Conservation (phyloP, 164 flowering plant species). For the Magnolia changhungtana region DNA sequence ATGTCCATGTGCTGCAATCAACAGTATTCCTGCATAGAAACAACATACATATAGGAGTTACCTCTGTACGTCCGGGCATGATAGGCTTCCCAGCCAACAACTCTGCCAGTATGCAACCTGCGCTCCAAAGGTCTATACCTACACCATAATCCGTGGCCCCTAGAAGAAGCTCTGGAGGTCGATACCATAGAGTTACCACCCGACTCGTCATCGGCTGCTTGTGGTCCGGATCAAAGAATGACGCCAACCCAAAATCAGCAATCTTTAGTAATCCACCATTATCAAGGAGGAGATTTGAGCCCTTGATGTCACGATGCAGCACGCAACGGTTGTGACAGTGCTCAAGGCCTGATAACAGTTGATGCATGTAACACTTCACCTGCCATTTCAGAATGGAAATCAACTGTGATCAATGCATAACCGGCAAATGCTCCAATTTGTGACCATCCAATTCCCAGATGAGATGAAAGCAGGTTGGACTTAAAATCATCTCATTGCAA, state of each 20-base stretch:
- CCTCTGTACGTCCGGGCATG: constrained; percentile 94
- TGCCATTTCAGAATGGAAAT: constrained; percentile 10
- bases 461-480: not conserved
- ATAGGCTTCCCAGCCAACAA: constrained; percentile 83
- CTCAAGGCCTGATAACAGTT: constrained; percentile 43
- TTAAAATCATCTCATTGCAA: not conserved
- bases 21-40: not conserved
- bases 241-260: constrained; percentile 64
- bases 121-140: constrained; percentile 95
- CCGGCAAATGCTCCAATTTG: not conserved
- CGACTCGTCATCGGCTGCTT: constrained; percentile 82
- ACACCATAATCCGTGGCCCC: constrained; percentile 87
- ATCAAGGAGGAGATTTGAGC: constrained; percentile 83
- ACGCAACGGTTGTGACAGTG: constrained; percentile 42
- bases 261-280: constrained; percentile 71
- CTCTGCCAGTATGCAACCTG: constrained; percentile 88
- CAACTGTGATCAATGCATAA: not conserved
- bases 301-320: constrained; percentile 83
- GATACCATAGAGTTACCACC: constrained; percentile 46
- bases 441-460: not conserved
- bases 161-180: constrained; percentile 65
- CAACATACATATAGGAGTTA: constrained; percentile 15
- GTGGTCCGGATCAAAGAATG: constrained; percentile 42
- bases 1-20: not conserved
- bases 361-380: constrained; percentile 51